Base-by-base conservation (phyloP, 164 flowering plant genomes). In the Piper longum region DNA sequence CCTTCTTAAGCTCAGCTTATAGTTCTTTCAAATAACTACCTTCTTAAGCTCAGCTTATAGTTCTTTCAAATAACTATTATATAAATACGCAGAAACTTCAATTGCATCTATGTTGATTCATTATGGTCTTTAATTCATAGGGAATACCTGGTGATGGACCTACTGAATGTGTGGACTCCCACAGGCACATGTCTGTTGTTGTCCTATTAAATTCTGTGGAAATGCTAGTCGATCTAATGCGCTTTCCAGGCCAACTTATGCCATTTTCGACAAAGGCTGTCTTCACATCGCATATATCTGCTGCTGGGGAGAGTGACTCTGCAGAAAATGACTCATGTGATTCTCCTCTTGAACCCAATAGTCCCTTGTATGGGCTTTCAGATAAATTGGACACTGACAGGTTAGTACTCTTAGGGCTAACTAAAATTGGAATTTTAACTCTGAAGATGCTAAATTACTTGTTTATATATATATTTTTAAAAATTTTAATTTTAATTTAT, bases 311-410 rank as follows among this genome's bases (percentile, higher is more conserved):
- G 71, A 90, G 99, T 77, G 99, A 93, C 69, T 93, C 97, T 69
- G 96, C 98, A 16, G 99, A 95, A 77, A 91, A 91, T 80, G 99
- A 95, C 69, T 95, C 99, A 4, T 95, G 97, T 75, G 98, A 95
- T 78, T 95, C 99, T 55, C 99, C 99, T 18, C 79, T 91, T 44
- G 98, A 89, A 72, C 96, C 99, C 67, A 95, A 95, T 71, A 95
- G 99, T 81, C 98, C 99, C 61, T 72, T 95, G 4, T 86, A 80
- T 79, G 93, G 87, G 18, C 71, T 74, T 72, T 74, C 95, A 43
- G 97, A 89, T 36, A 78, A 79, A 80, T 67, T 69, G 48, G 95
- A 86, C 72, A 73, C 76, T 65, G 97, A 87, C 69, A 79, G 89
- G 95, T 93, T 62, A 60, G 64, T 11, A 57, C 16, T 26, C 36